Percentiles rank a stretch among this genome's conserved stretches.
These are phyloP conservation scores for Fusarium sp. DNA, from an alignment of 2,329 filamentous ascomycete species.

Conservation along the genomic window DNA sequence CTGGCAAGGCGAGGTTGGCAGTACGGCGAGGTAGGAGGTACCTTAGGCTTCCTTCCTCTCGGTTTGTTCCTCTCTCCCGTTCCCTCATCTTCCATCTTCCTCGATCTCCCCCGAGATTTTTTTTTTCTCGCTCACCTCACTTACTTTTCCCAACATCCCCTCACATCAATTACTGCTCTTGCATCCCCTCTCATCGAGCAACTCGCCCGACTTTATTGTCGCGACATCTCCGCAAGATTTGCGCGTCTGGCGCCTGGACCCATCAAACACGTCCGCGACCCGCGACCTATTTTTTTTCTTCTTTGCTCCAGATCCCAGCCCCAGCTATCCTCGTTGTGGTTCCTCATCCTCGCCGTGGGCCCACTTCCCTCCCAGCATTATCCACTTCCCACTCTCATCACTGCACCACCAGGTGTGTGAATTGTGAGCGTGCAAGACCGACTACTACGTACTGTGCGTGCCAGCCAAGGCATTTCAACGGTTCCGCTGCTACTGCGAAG, in stretches of 20 bases:
- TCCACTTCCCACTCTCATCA: slow-evolving; percentile 40
- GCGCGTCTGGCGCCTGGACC: slow-evolving; percentile 44
- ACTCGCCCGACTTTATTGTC: slow-evolving; percentile 18
- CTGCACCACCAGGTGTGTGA: slow-evolving; percentile 28
- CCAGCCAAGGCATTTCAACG: slow-evolving; percentile 38
- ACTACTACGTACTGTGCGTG: slow-evolving; percentile 31
- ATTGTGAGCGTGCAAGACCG: slow-evolving; percentile 34
- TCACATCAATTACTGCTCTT: slow-evolving; percentile 14
- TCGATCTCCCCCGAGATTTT: slow-evolving; percentile 32
- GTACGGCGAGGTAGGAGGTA: slow-evolving; percentile 28
- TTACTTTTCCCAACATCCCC: slow-evolving; percentile 35
- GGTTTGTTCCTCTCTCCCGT: slow-evolving; percentile 31
- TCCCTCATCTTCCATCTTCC: slow-evolving; percentile 39
- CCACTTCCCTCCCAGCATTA: slow-evolving; percentile 42
- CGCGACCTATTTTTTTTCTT: slow-evolving; percentile 39
- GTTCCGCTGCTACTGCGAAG: slow-evolving; percentile 33
- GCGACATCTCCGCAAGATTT: slow-evolving; percentile 37
- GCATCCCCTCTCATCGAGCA: slow-evolving; percentile 8
- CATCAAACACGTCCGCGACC: slow-evolving; percentile 42
- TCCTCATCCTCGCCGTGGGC: slow-evolving; percentile 40
- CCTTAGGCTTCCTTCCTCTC: slow-evolving; percentile 16
- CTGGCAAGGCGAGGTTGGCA: slow-evolving; percentile 7
- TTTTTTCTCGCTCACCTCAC: slow-evolving; percentile 40
- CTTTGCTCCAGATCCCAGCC: slow-evolving; percentile 43
- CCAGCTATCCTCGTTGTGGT: slow-evolving; percentile 43